phyloP scores from a whole-genome alignment of 2,329 filamentous ascomycete genomes.

The Ascochyta koolunga region DNA sequence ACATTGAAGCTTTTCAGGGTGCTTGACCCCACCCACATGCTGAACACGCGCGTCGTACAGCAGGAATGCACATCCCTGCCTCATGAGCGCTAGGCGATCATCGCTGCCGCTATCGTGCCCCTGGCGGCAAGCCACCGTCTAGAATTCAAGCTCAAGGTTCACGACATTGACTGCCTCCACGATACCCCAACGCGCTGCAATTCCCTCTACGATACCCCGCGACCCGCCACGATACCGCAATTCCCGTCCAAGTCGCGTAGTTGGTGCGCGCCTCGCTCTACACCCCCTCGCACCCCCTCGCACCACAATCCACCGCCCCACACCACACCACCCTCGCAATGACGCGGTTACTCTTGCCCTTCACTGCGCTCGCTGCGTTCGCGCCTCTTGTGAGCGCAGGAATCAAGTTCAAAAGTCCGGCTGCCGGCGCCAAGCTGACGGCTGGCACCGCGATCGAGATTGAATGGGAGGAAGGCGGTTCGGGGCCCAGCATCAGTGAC shows the following conservation, averaged over 20 bases:
- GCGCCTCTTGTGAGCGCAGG: slow-evolving; percentile 56
- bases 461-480: slow-evolving; percentile 63
- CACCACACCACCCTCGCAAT: slow-evolving; percentile 25
- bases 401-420: slow-evolving; percentile 61
- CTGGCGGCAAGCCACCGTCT: slow-evolving; percentile 35
- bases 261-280: slow-evolving; percentile 1
- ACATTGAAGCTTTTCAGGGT: background rate
- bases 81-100: slow-evolving; percentile 25
- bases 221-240: background rate
- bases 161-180: background rate
- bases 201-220: background rate
- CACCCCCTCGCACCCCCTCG: slow-evolving; percentile 21
- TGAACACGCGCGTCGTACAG: slow-evolving; percentile 12
- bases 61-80: slow-evolving; percentile 23
- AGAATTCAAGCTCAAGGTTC: slow-evolving; percentile 22
- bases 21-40: background rate
- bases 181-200: background rate
- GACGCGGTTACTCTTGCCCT: slow-evolving; percentile 34
- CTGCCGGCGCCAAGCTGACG: slow-evolving; percentile 57
- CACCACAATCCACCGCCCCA: slow-evolving; percentile 4
- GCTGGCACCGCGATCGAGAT: slow-evolving; percentile 60
- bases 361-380: slow-evolving; percentile 45
- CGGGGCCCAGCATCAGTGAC: slow-evolving; percentile 56
- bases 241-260: background rate
- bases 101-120: slow-evolving; percentile 34